A percentile compares a stretch with the other conserved stretches of the same genome.
Conservation (phyloP, 2,329 filamentous ascomycete species). For the Monosporascus sp. region DNA sequence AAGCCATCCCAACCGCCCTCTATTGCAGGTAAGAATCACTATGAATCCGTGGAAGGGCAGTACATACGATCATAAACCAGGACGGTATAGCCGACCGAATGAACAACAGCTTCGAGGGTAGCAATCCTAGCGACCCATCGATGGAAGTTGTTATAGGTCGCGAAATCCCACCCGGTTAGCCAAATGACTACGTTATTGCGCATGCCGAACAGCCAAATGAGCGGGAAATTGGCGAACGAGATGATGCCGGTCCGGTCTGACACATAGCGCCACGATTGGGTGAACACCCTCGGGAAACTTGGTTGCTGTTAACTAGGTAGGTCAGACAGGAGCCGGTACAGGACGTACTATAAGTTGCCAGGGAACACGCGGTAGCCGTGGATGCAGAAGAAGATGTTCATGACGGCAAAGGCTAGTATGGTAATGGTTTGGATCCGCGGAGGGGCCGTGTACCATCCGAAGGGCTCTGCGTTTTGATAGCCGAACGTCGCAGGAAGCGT, state of each 20-base stretch:
- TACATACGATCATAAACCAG: slow-evolving; percentile 33
- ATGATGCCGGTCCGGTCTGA: slow-evolving; percentile 61
- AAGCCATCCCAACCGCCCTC: slow-evolving; percentile 32
- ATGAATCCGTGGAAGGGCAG: background rate
- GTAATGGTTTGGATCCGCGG: slow-evolving; percentile 38
- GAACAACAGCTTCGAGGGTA: slow-evolving; percentile 56
- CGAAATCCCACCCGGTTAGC: slow-evolving; percentile 65
- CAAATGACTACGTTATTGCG: slow-evolving; percentile 63
- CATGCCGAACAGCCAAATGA: slow-evolving; percentile 62
- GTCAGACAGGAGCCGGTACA: background rate
- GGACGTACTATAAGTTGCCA: slow-evolving; percentile 35
- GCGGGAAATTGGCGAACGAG: slow-evolving; percentile 56
- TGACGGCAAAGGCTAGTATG: slow-evolving; percentile 29
- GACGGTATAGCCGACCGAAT: slow-evolving; percentile 55
- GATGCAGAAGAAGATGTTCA: slow-evolving; percentile 33
- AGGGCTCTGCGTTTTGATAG: slow-evolving; percentile 35
- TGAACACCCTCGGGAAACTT: slow-evolving; percentile 29
- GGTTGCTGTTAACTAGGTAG: slow-evolving; percentile 1
- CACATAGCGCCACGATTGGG: slow-evolving; percentile 46
- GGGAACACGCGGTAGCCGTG: slow-evolving; percentile 33
- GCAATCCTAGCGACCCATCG: slow-evolving; percentile 60
- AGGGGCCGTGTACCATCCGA: slow-evolving; percentile 41
- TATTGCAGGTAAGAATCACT: background rate
- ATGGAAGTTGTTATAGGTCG: slow-evolving; percentile 62
- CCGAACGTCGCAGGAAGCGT: slow-evolving; percentile 39